Evolutionary conservation across 192 early-diverging fungal genomes (phyloP).

Genomic region (Ambispora gerdemannii): DNA sequence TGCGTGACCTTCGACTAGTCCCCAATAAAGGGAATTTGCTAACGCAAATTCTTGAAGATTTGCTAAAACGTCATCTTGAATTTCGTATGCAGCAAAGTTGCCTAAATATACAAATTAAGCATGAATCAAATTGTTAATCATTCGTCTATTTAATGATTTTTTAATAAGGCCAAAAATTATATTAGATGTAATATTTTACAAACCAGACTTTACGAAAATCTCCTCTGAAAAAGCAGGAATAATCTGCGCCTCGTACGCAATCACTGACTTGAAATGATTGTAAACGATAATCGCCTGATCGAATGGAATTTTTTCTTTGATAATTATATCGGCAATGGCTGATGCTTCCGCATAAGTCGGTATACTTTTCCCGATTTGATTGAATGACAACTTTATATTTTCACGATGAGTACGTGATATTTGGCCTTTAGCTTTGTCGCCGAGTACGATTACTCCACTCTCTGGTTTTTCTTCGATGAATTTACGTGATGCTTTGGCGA

Average conservation of each 20-base stretch:
- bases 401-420: slow-evolving; percentile 70
- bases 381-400: slow-evolving; percentile 85
- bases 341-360: slow-evolving; percentile 88
- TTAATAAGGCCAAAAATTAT: slow-evolving; percentile 2
- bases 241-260: slow-evolving; percentile 82
- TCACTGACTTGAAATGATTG: slow-evolving; percentile 93
- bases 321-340: slow-evolving; percentile 75
- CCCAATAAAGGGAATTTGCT: slow-evolving; percentile 94
- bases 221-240: slow-evolving; percentile 64
- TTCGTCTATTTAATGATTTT: not conserved
- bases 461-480: slow-evolving; percentile 56
- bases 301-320: slow-evolving; percentile 56
- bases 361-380: slow-evolving; percentile 84
- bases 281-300: slow-evolving; percentile 81
- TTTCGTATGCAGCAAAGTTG: slow-evolving; percentile 89
- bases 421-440: slow-evolving; percentile 93
- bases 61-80: slow-evolving; percentile 82
- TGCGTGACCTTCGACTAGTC: slow-evolving; percentile 93
- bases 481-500: slow-evolving; percentile 78
- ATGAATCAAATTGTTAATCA: too few relatives aligned
- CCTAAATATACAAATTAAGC: slow-evolving; percentile 46
- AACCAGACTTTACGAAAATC: slow-evolving; percentile 71
- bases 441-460: slow-evolving; percentile 68
- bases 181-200: slow-evolving; percentile 17
- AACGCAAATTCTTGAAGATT: slow-evolving; percentile 92